Percentiles rank a stretch among this genome's conserved stretches.
These are phyloP conservation scores for Sphaceloma murrayae DNA, from an alignment of 2,329 filamentous ascomycete species.

Conservation along the genomic window DNA sequence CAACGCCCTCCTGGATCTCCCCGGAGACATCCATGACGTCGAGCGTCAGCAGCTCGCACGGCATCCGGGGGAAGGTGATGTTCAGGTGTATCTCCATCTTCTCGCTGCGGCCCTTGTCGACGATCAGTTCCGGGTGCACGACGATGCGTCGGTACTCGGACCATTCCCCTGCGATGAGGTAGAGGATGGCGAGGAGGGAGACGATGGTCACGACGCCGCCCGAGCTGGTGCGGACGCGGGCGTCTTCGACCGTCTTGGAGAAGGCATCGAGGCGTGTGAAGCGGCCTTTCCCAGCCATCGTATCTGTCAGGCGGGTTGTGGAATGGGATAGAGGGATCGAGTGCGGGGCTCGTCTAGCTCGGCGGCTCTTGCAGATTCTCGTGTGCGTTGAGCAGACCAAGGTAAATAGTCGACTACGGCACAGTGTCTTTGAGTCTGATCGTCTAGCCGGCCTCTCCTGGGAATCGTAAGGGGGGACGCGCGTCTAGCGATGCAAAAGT, in stretches of 20 bases:
- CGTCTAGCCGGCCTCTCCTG: no score
- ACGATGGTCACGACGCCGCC: slow-evolving; percentile 90
- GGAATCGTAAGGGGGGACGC: no score
- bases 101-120: slow-evolving; percentile 94
- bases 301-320: not conserved
- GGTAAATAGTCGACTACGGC: no score
- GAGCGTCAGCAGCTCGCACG: slow-evolving; percentile 89
- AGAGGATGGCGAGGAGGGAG: slow-evolving; percentile 79
- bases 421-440: no score
- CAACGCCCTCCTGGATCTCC: slow-evolving; percentile 88
- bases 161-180: slow-evolving; percentile 92
- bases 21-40: slow-evolving; percentile 99
- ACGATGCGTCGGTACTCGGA: slow-evolving; percentile 76
- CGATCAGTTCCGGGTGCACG: slow-evolving; percentile 84
- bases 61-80: slow-evolving; percentile 85
- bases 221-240: slow-evolving; percentile 86
- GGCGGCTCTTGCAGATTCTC: no score
- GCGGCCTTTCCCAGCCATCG: slow-evolving; percentile 82
- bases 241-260: slow-evolving; percentile 98
- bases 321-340: not conserved
- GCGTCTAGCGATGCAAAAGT: no score
- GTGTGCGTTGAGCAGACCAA: no score
- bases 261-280: slow-evolving; percentile 97
- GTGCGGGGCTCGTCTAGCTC: no score
- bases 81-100: slow-evolving; percentile 99